Base-by-base conservation (phyloP, 257 asterid species). In the Primulina tabacum region DNA sequence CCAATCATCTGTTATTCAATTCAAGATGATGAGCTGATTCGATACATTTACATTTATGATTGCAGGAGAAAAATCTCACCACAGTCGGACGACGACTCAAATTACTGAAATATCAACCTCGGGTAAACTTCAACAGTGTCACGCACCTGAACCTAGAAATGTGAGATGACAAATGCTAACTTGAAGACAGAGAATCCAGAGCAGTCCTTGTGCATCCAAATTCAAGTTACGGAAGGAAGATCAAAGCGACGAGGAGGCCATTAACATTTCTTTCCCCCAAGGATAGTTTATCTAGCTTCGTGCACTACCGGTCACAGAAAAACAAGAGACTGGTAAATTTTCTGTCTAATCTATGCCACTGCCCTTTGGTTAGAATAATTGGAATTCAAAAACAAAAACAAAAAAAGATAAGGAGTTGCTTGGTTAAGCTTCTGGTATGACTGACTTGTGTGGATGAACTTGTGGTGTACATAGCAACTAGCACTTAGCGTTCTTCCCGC, bases 141-240 rank as follows among this genome's bases (percentile, higher is more conserved):
- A 17, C 33, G 10, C 64, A 35, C 60, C 63, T 7, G 18, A 55
- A 20, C 18, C 64, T 18, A 71, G 67, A 35, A 47, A 60, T 28
- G 62, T 30, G 53, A 33, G 26, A 57, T 4, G 81, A 73, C 0
- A 21, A 32, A 28, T 11, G 60, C 29, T 10, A 33, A 50, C 16
- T 8, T 0, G 79, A 78, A 60, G 70, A 38, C 16, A 0, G 10
- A 0, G 4, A 38, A 38, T 38, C 12, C 9, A 38, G 14, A 24
- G 26, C 26, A 24, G 26, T 24, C 26, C 26, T 24, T 24, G 0
- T 0, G 47, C 47, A 37, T 71, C 64, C 28, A 33, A 74, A 32
- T 78, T 77, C 76, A 86, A 77, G 75, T 85, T 62, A 17, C 78
- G 90, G 87, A 84, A 63, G 70, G 86, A 77, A 65, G 81, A 71